These are phyloP conservation scores for Solanum aculeatissimum DNA, from an alignment of 305 asterid genomes.

Conservation along the genomic window DNA sequence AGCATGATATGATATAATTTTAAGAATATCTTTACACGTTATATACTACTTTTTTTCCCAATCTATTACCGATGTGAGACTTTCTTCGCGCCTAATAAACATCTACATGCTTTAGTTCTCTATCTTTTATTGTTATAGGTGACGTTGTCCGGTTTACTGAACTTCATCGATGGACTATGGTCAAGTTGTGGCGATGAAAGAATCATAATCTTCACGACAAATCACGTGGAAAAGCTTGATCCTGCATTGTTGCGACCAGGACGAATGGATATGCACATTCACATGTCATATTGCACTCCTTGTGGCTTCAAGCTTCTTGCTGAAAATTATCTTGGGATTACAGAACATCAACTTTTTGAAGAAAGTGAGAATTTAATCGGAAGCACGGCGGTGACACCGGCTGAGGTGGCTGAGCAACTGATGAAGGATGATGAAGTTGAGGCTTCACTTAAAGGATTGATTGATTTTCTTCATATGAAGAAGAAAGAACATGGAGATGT, in stretches of 20 bases:
- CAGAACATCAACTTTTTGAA: not conserved
- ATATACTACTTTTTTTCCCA: not conserved
- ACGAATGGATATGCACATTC: slow-evolving; percentile 38
- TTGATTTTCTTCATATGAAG: slow-evolving; percentile 16
- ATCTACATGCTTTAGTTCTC: not conserved
- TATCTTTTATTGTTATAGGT: not conserved
- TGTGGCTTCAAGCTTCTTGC: slow-evolving; percentile 22
- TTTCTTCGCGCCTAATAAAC: not conserved
- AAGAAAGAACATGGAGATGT: not conserved
- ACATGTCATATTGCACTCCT: slow-evolving; percentile 36
- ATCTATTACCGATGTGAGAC: not conserved
- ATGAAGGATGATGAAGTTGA: slow-evolving; percentile 23
- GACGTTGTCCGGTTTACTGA: slow-evolving; percentile 26
- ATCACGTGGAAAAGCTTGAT: slow-evolving; percentile 28
- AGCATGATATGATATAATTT: not conserved
- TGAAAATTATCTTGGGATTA: slow-evolving; percentile 19
- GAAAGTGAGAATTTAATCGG: slow-evolving; percentile 8
- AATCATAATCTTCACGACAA: slow-evolving; percentile 34
- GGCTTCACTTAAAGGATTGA: slow-evolving; percentile 12
- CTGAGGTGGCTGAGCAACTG: slow-evolving; percentile 32
- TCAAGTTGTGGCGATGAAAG: slow-evolving; percentile 45
- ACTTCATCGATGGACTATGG: slow-evolving; percentile 42
- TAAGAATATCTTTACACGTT: too few relatives aligned
- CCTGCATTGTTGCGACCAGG: slow-evolving; percentile 39
- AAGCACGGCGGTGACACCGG: slow-evolving; percentile 20